Conservation (phyloP, 2,329 filamentous ascomycete species). For the Neofusicoccum umdonicola region DNA sequence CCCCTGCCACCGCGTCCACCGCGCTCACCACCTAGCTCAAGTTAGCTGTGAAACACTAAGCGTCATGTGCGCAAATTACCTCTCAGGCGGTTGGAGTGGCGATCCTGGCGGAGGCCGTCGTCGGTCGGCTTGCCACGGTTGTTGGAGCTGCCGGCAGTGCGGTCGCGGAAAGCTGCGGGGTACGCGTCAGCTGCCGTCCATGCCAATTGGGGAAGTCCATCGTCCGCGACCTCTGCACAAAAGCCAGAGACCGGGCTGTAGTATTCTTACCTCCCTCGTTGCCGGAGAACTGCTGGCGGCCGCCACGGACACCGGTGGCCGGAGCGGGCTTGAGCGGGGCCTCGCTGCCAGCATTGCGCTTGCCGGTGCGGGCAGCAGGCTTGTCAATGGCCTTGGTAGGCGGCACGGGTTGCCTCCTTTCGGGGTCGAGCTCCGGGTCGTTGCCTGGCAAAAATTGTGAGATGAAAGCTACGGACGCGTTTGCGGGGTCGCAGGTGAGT, state of each 20-base stretch:
- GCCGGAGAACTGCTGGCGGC: constrained; percentile 61
- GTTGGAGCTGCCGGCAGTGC: constrained; percentile 72
- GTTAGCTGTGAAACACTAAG: constrained; percentile 2
- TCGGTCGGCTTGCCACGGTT: constrained; percentile 81
- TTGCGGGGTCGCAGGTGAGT: constrained; percentile 24
- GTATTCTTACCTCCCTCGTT: constrained; percentile 80
- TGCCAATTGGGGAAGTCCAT: neutral
- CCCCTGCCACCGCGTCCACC: constrained; percentile 51
- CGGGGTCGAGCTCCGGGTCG: constrained; percentile 68
- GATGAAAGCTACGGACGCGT: constrained; percentile 17
- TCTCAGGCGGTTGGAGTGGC: constrained; percentile 38
- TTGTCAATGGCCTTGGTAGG: constrained; percentile 90
- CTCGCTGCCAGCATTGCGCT: constrained; percentile 82
- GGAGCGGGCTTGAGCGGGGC: constrained; percentile 52
- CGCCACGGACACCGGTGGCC: constrained; percentile 27
- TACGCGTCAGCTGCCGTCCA: constrained; percentile 2
- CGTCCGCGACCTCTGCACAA: neutral
- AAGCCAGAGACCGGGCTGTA: neutral
- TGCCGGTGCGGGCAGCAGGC: constrained; percentile 70
- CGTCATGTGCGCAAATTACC: constrained; percentile 29
- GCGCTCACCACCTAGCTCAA: constrained; percentile 35
- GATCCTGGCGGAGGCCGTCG: constrained; percentile 57
- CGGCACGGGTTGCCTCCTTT: constrained; percentile 70
- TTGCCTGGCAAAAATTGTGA: constrained; percentile 54
- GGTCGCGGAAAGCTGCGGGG: constrained; percentile 79